phyloP scores from a whole-genome alignment of 371 early-diverging fungal genomes.

The Mucor sp. region DNA sequence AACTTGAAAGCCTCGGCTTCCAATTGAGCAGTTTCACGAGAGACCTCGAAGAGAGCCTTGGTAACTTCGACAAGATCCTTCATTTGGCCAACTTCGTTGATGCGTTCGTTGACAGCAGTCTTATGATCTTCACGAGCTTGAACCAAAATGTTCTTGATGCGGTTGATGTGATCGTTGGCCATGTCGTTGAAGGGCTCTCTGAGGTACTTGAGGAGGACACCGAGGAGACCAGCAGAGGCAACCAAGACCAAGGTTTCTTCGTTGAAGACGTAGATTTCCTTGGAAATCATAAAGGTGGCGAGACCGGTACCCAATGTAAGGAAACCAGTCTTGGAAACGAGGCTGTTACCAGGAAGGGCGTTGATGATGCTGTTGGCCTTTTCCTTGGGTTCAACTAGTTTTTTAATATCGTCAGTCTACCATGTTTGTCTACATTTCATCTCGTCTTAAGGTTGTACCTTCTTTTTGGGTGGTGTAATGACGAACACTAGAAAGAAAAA shows the following conservation, averaged over 20 bases:
- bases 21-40: conserved; percentile 91
- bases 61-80: conserved; percentile 93
- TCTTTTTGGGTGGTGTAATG: conserved; percentile 31
- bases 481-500: conserved; percentile 21
- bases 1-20: conserved; percentile 93
- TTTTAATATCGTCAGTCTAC: neutral
- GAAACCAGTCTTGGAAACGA: conserved; percentile 89
- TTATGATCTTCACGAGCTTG: conserved; percentile 93
- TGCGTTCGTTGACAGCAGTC: conserved; percentile 84
- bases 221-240: conserved; percentile 75
- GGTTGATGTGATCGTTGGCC: conserved; percentile 80
- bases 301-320: conserved; percentile 83
- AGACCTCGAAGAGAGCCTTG: conserved; percentile 90
- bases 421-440: neutral
- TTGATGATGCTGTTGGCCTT: conserved; percentile 90
- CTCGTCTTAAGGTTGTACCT: conserved; percentile 10
- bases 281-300: conserved; percentile 88
- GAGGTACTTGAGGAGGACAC: conserved; percentile 72
- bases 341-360: conserved; percentile 87
- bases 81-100: conserved; percentile 88
- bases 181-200: conserved; percentile 89
- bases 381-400: conserved; percentile 54
- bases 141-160: conserved; percentile 79
- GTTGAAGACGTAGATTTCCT: conserved; percentile 96
- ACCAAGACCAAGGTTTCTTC: conserved; percentile 89